These are phyloP conservation scores for Alloteropsis angusta DNA, from an alignment of 202 grass and related monocot genomes.

Conservation along the genomic window DNA sequence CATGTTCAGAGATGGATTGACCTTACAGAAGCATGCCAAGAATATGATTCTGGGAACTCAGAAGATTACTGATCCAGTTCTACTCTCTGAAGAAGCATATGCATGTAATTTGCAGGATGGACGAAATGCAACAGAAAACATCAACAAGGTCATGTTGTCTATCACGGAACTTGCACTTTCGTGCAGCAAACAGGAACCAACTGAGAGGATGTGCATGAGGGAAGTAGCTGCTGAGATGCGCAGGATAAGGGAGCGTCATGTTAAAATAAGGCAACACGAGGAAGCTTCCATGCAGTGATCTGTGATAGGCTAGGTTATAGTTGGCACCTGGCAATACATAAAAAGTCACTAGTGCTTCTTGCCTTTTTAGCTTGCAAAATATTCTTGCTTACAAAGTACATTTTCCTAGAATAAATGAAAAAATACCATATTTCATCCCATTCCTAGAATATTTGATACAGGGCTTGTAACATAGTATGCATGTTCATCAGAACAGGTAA, in stretches of 20 bases:
- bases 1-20: conserved; percentile 16
- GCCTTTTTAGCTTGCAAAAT: no score
- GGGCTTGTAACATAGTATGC: no score
- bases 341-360: no score
- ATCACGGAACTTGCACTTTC: conserved; percentile 11
- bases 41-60: background rate
- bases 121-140: background rate
- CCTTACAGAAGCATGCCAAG: conserved; percentile 6
- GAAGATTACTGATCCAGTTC: conserved; percentile 23
- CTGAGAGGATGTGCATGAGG: conserved; percentile 24
- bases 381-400: no score
- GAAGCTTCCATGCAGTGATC: background rate
- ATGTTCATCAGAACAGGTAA: no score
- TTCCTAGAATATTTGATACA: no score
- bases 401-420: no score
- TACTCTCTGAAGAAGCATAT: background rate
- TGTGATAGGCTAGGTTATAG: background rate
- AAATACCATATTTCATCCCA: no score
- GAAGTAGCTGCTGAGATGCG: conserved; percentile 17
- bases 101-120: background rate
- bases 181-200: conserved; percentile 18
- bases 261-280: background rate
- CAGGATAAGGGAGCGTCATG: background rate
- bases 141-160: background rate
- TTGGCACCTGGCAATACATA: background rate